Conservation (phyloP, 768 basidiomycete genomes). For the Pleurotus salmoneostramineus region DNA sequence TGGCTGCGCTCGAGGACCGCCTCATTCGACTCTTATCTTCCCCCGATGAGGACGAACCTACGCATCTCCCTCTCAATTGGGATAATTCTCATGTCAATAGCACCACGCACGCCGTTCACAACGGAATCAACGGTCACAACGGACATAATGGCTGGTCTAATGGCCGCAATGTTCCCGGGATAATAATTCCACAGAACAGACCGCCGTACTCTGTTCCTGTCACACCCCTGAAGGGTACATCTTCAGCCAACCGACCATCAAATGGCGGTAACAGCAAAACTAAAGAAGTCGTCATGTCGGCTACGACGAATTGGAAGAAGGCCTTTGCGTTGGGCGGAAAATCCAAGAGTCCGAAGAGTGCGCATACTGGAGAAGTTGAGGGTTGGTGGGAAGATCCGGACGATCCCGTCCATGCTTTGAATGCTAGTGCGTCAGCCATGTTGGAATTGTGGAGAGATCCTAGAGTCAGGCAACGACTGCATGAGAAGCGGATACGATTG, state of each 20-base stretch:
- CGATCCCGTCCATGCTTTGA: conserved; percentile 72
- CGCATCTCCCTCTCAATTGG: conserved; percentile 44
- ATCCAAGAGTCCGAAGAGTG: conserved; percentile 66
- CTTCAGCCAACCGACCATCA: conserved; percentile 18
- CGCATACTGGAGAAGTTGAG: conserved; percentile 66
- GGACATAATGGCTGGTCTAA: conserved; percentile 18
- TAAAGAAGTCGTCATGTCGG: conserved; percentile 59
- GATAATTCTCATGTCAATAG: conserved; percentile 23
- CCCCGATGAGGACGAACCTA: conserved; percentile 69
- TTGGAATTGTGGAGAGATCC: conserved; percentile 72
- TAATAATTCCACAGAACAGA: conserved; percentile 38
- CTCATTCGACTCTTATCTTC: conserved; percentile 66
- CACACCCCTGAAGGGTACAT: conserved; percentile 24
- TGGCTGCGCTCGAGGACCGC: conserved; percentile 64
- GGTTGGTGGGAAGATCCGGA: conserved; percentile 87
- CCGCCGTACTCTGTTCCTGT: conserved; percentile 24
- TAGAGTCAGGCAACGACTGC: conserved; percentile 58
- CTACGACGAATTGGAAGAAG: conserved; percentile 68
- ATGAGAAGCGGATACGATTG: conserved; percentile 62
- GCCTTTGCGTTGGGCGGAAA: conserved; percentile 54
- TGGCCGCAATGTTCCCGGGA: conserved; percentile 47
- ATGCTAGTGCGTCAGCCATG: conserved; percentile 64
- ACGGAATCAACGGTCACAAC: conserved; percentile 15
- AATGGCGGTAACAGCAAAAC: conserved; percentile 30
- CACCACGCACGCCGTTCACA: conserved; percentile 17